A percentile compares a stretch with the other conserved stretches of the same genome.
Conservation (phyloP, 2,329 filamentous ascomycete species). For the Diaporthe sp. region DNA sequence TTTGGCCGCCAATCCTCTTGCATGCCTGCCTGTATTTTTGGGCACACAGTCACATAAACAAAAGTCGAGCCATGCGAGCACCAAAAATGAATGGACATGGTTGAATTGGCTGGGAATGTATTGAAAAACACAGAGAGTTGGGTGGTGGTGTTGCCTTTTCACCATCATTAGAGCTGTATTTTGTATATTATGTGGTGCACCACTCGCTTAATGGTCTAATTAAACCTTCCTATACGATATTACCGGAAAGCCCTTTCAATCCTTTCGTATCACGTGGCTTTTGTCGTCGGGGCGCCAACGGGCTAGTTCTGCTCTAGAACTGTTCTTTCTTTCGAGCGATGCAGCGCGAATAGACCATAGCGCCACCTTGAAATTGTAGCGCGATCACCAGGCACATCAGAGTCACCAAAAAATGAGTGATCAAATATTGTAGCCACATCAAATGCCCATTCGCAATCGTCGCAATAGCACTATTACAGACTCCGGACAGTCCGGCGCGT, state of each 20-base stretch:
- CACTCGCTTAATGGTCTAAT: background rate
- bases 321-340: background rate
- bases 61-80: too few relatives aligned
- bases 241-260: too few relatives aligned
- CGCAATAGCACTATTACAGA: too few relatives aligned
- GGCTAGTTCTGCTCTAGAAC: background rate
- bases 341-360: background rate
- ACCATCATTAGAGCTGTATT: background rate
- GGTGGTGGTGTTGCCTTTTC: background rate
- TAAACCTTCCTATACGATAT: background rate
- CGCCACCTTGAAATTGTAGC: background rate
- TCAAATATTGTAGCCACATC: background rate
- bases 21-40: background rate
- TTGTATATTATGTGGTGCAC: too few relatives aligned
- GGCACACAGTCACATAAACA: too few relatives aligned
- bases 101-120: too few relatives aligned
- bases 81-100: too few relatives aligned
- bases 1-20: too few relatives aligned
- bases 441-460: too few relatives aligned
- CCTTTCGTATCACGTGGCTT: background rate
- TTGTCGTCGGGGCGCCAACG: background rate
- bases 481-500: too few relatives aligned
- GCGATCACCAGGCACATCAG: background rate
- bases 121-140: too few relatives aligned
- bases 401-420: background rate